Evolutionary conservation across 441 rosid genomes (phyloP).

Genomic region (Euphorbia corollata): DNA sequence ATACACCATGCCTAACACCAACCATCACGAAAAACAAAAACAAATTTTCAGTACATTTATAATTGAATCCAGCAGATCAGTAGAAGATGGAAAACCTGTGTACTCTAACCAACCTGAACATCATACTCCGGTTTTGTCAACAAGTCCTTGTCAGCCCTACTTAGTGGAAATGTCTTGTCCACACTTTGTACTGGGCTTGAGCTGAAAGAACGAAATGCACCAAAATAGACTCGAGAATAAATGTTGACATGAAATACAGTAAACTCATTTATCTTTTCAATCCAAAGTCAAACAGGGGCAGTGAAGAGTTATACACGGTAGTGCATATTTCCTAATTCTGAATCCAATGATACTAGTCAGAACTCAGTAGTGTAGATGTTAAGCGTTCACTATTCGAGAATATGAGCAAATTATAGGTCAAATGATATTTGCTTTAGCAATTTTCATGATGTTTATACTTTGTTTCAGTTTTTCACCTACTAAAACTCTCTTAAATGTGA

Average conservation of each 20-base stretch:
- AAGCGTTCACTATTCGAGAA: too few species aligned
- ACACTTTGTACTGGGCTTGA: constrained; percentile 57
- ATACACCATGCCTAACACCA: constrained; percentile 85
- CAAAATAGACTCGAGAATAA: constrained; percentile 6
- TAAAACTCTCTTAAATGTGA: neutral
- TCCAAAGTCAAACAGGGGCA: neutral
- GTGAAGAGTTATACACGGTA: neutral
- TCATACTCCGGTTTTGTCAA: constrained; percentile 64
- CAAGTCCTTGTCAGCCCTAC: constrained; percentile 70
- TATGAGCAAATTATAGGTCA: neutral
- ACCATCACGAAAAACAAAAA: constrained; percentile 16
- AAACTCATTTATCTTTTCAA: neutral
- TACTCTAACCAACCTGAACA: constrained; percentile 61
- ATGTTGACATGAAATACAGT: neutral
- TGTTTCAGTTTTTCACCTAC: neutral
- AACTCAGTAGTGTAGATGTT: too few species aligned
- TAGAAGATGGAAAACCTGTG: neutral
- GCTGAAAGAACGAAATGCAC: constrained; percentile 39
- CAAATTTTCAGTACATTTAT: constrained; percentile 18
- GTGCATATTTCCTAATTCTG: too few species aligned
- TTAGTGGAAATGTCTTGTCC: constrained; percentile 69
- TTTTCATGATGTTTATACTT: neutral
- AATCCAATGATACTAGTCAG: too few species aligned
- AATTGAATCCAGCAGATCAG: neutral
- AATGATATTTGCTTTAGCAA: neutral